phyloP scores from a whole-genome alignment of 306 rosid genomes.

The Rosa chinensis region DNA sequence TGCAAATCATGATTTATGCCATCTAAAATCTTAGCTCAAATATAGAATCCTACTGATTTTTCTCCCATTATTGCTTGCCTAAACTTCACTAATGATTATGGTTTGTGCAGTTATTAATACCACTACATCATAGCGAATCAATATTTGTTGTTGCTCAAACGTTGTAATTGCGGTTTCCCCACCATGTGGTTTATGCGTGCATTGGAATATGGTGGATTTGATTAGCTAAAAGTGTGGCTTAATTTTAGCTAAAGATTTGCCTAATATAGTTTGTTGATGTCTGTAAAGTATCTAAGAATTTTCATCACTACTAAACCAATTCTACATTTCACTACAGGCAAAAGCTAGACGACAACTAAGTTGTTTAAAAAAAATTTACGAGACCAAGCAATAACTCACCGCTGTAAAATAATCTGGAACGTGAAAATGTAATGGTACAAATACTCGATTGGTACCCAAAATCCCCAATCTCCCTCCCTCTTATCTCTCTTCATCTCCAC shows the following conservation, averaged over 20 bases:
- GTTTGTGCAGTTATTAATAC: not conserved
- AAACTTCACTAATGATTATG: not conserved
- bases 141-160: not conserved
- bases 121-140: not conserved
- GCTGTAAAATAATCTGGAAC: no score
- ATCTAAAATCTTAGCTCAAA: no score
- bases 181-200: not conserved
- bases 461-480: not conserved
- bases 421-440: no score
- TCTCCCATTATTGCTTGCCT: not conserved
- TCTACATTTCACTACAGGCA: no score
- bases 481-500: no score
- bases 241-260: not conserved
- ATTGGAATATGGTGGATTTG: not conserved
- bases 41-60: not conserved
- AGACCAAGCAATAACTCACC: no score
- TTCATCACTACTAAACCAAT: not conserved
- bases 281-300: not conserved
- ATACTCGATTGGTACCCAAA: not conserved
- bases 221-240: not conserved
- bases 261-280: not conserved
- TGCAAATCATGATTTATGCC: no score
- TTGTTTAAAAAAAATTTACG: not conserved
- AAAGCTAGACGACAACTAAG: no score
- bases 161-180: not conserved